These are phyloP conservation scores for Spergularia marina DNA, from an alignment of 148 eudicot genomes.

Conservation along the genomic window DNA sequence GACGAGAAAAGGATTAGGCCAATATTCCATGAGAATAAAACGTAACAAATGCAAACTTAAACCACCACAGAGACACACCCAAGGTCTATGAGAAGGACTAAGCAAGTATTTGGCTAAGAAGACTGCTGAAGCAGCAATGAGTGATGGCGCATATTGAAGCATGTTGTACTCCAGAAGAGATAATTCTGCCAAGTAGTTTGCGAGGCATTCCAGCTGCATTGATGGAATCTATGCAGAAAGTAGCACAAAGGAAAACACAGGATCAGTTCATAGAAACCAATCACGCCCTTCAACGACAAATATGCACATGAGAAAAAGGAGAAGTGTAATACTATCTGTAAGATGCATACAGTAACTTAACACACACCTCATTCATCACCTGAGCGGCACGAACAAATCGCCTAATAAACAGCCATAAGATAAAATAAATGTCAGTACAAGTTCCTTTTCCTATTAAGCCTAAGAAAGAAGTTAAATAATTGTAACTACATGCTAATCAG, in stretches of 20 bases:
- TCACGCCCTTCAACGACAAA: not conserved
- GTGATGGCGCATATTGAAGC: conserved; percentile 78
- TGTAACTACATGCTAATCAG: not conserved
- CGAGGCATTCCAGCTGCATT: conserved; percentile 77
- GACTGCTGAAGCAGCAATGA: conserved; percentile 81
- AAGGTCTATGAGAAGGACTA: conserved; percentile 62
- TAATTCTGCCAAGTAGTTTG: conserved; percentile 81
- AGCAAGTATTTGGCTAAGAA: conserved; percentile 78
- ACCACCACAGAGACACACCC: conserved; percentile 50
- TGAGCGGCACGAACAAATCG: conserved; percentile 89
- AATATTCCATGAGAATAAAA: not conserved
- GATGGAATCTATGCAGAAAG: conserved; percentile 44
- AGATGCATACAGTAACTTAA: not conserved
- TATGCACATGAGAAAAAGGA: not conserved
- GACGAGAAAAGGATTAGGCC: not conserved
- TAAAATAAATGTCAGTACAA: conserved; percentile 9
- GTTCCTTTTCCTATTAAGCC: not conserved
- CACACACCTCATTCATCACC: conserved; percentile 54
- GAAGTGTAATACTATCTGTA: not conserved
- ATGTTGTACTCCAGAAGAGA: conserved; percentile 83
- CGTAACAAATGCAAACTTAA: not conserved
- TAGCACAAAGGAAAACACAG: not conserved
- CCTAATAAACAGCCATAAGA: conserved; percentile 33
- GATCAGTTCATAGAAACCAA: not conserved
- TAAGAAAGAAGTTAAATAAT: not conserved